Evolutionary conservation across 2,329 filamentous ascomycete genomes (phyloP).

Genomic region (Ilyonectria mors-panacis): DNA sequence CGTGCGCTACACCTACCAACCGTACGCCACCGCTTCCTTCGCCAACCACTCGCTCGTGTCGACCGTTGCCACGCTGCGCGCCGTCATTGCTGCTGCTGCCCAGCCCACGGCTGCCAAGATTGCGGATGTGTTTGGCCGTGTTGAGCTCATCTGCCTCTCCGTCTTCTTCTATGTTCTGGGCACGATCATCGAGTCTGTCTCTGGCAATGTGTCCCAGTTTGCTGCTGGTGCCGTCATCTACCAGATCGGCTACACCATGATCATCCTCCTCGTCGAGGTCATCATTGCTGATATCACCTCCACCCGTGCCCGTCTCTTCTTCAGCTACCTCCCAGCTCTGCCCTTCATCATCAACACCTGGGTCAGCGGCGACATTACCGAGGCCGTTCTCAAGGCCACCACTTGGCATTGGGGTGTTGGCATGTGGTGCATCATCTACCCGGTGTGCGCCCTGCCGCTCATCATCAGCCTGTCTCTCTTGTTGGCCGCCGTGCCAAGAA

Average conservation of each 20-base stretch:
- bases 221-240: conserved; percentile 72
- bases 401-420: conserved; percentile 75
- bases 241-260: conserved; percentile 74
- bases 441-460: conserved; percentile 70
- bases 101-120: conserved; percentile 73
- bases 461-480: conserved; percentile 64
- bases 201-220: conserved; percentile 65
- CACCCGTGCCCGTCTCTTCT: conserved; percentile 73
- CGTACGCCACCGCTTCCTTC: conserved; percentile 67
- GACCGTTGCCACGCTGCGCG: conserved; percentile 70
- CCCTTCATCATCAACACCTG: conserved; percentile 77
- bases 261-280: conserved; percentile 74
- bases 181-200: conserved; percentile 70
- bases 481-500: conserved; percentile 68
- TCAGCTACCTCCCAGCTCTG: conserved; percentile 73
- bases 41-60: conserved; percentile 68
- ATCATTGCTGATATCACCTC: conserved; percentile 76
- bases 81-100: conserved; percentile 73
- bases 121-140: conserved; percentile 74
- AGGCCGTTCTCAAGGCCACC: conserved; percentile 62
- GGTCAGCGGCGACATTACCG: conserved; percentile 71
- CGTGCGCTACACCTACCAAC: conserved; percentile 70
- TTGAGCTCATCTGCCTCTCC: conserved; percentile 69
- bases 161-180: conserved; percentile 73
- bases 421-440: conserved; percentile 76